Conservation (phyloP, 2,329 filamentous ascomycete species). For the Cladophialophora chaetospira region DNA sequence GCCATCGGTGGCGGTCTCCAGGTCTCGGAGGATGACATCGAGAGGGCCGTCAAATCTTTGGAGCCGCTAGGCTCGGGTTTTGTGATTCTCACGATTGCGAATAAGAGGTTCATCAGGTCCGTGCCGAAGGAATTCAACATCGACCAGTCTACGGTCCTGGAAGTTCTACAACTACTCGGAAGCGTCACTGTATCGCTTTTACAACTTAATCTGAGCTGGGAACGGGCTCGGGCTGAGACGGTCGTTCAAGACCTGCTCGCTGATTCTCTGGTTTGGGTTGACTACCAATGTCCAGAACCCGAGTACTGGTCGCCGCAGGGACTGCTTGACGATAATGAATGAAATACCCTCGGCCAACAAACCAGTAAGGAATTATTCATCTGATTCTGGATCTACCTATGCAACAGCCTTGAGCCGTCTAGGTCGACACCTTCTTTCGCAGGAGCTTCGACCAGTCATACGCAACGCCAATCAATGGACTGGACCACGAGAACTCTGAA, state of each 20-base stretch:
- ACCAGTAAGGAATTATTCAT: no score
- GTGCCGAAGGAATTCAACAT: slow-evolving; percentile 94
- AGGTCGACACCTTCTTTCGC: no score
- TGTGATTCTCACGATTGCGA: slow-evolving; percentile 78
- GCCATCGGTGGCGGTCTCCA: slow-evolving; percentile 74
- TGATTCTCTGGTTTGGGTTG: slow-evolving; percentile 92
- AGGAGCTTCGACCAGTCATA: not conserved
- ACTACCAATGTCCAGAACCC: slow-evolving; percentile 79
- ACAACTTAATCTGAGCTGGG: slow-evolving; percentile 82
- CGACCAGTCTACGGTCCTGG: slow-evolving; percentile 88
- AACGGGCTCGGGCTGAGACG: slow-evolving; percentile 78
- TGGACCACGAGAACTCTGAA: no score
- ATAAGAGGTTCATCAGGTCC: slow-evolving; percentile 83
- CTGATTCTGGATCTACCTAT: no score
- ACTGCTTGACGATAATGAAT: slow-evolving; percentile 46
- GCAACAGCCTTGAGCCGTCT: not conserved
- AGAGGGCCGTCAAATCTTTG: slow-evolving; percentile 83
- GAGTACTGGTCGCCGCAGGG: slow-evolving; percentile 77
- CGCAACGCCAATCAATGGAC: no score
- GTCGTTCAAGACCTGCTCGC: slow-evolving; percentile 87
- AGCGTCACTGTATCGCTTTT: slow-evolving; percentile 91
- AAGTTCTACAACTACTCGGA: slow-evolving; percentile 85
- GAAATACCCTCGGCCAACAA: no score
- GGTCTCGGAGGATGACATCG: slow-evolving; percentile 89
- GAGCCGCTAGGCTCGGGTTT: slow-evolving; percentile 87